These are phyloP conservation scores for Mucor racemosus DNA, from an alignment of 371 early-diverging fungal species.

Conservation along the genomic window DNA sequence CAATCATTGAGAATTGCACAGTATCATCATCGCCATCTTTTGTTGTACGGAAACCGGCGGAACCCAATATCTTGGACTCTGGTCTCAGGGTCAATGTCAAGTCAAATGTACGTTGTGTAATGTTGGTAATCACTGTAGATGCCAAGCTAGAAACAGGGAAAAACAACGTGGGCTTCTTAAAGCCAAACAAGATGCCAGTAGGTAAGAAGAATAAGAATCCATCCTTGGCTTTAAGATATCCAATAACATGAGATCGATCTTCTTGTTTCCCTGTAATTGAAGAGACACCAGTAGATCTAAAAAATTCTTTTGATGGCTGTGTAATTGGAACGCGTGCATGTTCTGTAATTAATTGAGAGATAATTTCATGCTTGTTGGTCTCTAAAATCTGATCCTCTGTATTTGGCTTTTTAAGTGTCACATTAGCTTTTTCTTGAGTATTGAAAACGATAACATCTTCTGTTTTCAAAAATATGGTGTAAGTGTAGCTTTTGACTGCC, in stretches of 20 bases:
- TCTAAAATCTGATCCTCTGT: conserved; percentile 9
- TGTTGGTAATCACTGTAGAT: conserved; percentile 39
- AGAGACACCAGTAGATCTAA: conserved; percentile 32
- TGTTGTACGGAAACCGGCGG: conserved; percentile 11
- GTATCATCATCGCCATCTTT: conserved; percentile 33
- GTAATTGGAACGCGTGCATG: conserved; percentile 26
- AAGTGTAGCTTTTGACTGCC: conserved; percentile 41
- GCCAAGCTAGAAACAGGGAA: conserved; percentile 44
- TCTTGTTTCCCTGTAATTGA: conserved; percentile 38
- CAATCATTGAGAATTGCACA: conserved; percentile 61
- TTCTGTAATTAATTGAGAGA: conserved; percentile 24
- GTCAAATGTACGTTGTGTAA: conserved; percentile 65
- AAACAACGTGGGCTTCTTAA: conserved; percentile 63
- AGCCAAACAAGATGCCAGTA: conserved; percentile 63
- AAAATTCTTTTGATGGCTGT: conserved; percentile 28
- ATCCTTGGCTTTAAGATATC: conserved; percentile 54
- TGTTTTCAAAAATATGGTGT: conserved; percentile 36
- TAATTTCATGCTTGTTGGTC: conserved; percentile 18
- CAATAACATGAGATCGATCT: conserved; percentile 34
- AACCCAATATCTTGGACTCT: conserved; percentile 24
- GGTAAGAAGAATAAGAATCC: conserved; percentile 60
- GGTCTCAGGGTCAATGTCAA: conserved; percentile 35
- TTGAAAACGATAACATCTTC: conserved; percentile 49
- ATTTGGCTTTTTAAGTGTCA: conserved; percentile 13
- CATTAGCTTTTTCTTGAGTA: conserved; percentile 39